phyloP scores from a whole-genome alignment of 306 rosid genomes.

The Prunus mira region DNA sequence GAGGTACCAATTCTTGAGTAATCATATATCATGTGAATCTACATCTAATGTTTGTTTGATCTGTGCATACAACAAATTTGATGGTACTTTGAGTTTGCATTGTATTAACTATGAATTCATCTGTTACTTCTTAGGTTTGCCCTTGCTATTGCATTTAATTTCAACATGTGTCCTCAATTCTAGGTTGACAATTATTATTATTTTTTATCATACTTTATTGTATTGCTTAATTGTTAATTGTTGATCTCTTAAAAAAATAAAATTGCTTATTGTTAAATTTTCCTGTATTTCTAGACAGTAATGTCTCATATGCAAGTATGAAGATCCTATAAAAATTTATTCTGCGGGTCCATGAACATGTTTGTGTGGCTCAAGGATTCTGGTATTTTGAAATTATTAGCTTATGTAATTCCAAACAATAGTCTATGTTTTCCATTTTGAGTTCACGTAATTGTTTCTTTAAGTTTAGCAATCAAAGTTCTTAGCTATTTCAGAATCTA shows the following conservation, averaged over 20 bases:
- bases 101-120: not conserved
- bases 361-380: not conserved
- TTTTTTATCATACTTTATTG: not conserved
- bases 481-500: not conserved
- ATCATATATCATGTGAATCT: not conserved
- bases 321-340: not conserved
- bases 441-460: not conserved
- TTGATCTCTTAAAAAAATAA: not conserved
- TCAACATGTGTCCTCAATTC: not conserved
- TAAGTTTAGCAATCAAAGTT: not conserved
- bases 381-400: not conserved
- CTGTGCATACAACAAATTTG: not conserved
- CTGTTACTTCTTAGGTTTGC: not conserved
- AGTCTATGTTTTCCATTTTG: not conserved
- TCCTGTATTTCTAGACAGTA: not conserved
- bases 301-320: not conserved
- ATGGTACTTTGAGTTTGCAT: not conserved
- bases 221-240: not conserved
- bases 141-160: not conserved
- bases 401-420: not conserved
- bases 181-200: not conserved
- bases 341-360: not conserved
- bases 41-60: not conserved
- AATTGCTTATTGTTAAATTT: not conserved
- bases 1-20: slow-evolving; percentile 45